Conservation (phyloP, 108 stramenopile genomes). For the Stephanodiscus triporus region DNA sequence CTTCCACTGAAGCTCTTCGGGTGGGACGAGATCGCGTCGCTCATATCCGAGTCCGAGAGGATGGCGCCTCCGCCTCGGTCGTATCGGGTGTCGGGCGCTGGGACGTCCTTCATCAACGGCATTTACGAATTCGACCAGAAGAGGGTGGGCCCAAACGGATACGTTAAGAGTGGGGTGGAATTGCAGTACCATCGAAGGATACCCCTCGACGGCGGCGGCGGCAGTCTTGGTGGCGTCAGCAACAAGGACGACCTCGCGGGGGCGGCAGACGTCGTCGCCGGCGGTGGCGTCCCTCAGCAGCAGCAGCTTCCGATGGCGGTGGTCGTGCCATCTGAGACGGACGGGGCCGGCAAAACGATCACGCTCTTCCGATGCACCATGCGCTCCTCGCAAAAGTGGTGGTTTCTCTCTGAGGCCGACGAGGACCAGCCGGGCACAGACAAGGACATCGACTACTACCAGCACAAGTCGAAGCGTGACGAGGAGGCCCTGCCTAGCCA, state of each 20-base stretch:
- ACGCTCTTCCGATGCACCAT: constrained; percentile 94
- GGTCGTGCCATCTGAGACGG: constrained; percentile 38
- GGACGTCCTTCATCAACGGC: constrained; percentile 84
- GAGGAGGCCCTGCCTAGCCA: constrained; percentile 82
- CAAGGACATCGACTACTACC: constrained; percentile 97
- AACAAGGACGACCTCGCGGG: background rate
- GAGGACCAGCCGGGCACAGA: constrained; percentile 96
- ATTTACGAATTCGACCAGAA: constrained; percentile 64
- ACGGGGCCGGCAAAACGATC: constrained; percentile 70
- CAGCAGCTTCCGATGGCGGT: background rate
- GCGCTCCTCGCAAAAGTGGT: constrained; percentile 97
- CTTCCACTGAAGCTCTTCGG: constrained; percentile 84
- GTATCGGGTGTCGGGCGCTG: constrained; percentile 74
- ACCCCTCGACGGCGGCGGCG: constrained; percentile 1
- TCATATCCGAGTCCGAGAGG: constrained; percentile 61
- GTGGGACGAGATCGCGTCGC: constrained; percentile 79
- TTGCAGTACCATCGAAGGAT: constrained; percentile 61
- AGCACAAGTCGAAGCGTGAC: constrained; percentile 86
- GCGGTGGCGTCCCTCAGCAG: background rate
- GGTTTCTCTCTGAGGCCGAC: constrained; percentile 97
- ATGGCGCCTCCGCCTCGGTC: constrained; percentile 76
- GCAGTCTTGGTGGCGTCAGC: background rate
- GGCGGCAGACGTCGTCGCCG: background rate
- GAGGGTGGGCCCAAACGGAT: constrained; percentile 60
- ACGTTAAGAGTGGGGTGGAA: constrained; percentile 50